phyloP scores from a whole-genome alignment of 139 green algal species.

The Chlorella ohadii region DNA sequence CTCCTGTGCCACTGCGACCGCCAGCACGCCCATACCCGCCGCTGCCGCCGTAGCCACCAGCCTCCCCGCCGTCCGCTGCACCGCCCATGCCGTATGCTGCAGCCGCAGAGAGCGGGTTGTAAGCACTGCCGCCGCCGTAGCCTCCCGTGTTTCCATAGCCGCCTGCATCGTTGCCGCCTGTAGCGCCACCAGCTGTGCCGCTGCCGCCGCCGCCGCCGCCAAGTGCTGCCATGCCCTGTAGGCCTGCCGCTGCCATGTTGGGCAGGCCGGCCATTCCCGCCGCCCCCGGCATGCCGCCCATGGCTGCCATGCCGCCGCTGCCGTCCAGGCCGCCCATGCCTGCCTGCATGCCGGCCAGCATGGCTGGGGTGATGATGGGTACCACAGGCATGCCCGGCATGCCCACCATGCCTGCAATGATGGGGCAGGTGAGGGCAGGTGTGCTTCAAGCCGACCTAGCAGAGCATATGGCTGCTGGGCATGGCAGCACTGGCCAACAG shows the following conservation, averaged over 20 bases:
- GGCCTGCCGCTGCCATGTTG: not conserved
- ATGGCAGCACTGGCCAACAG: too few relatives aligned
- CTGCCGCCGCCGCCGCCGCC: not conserved
- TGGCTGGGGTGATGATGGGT: not conserved
- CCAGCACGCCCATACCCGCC: conserved; percentile 9
- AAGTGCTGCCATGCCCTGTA: not conserved
- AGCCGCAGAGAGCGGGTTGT: too few relatives aligned
- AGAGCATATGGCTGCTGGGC: too few relatives aligned
- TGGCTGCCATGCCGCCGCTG: not conserved
- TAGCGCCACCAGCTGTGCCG: not conserved
- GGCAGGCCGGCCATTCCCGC: too few relatives aligned
- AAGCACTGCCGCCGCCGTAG: not conserved
- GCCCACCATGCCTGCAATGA: conserved; percentile 7
- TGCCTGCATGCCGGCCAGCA: not conserved
- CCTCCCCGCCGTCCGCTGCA: not conserved
- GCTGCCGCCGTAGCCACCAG: conserved; percentile 17
- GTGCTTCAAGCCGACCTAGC: too few relatives aligned
- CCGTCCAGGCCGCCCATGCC: conserved; percentile 1
- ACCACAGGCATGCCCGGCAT: not conserved
- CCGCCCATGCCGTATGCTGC: not conserved
- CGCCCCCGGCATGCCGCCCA: not conserved
- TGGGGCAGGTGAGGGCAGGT: too few relatives aligned
- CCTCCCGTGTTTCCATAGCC: not conserved
- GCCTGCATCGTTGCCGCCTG: not conserved
- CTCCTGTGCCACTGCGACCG: not conserved